Percentiles rank a stretch among this genome's conserved stretches.
Evolutionary conservation across 495 filamentous ascomycete species (phyloP).

Genomic region (Hypoxylon lenormandii): DNA sequence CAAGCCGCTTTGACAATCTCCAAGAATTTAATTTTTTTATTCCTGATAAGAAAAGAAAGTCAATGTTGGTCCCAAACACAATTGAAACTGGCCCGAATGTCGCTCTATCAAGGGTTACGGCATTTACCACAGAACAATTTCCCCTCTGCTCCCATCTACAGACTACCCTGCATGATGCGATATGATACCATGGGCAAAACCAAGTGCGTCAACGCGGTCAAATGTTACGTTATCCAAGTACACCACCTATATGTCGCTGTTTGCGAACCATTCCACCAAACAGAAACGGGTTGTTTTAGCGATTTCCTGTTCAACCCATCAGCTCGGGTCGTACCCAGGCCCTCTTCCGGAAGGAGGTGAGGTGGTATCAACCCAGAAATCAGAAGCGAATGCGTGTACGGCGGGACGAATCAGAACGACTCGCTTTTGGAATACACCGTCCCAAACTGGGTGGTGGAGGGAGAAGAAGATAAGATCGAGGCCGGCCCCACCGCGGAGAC

Average conservation of each 20-base stretch:
- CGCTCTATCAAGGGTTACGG: too few species aligned
- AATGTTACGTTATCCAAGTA: not conserved
- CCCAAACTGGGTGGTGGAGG: not conserved
- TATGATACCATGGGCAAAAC: not conserved
- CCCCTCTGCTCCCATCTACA: too few species aligned
- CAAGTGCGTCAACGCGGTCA: not conserved
- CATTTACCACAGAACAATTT: too few species aligned
- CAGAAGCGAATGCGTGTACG: slow-evolving; percentile 1
- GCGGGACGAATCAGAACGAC: slow-evolving; percentile 2
- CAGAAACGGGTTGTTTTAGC: not conserved
- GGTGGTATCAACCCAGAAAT: not conserved
- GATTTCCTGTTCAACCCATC: not conserved
- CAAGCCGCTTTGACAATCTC: too few species aligned
- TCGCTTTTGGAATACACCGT: not conserved
- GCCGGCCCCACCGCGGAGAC: not conserved
- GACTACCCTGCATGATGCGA: too few species aligned
- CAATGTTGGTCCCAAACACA: too few species aligned
- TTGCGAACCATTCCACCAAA: not conserved
- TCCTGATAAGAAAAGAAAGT: too few species aligned
- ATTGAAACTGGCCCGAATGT: too few species aligned
- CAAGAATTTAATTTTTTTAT: too few species aligned
- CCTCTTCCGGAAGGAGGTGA: slow-evolving; percentile 23
- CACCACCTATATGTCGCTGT: not conserved
- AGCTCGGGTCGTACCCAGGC: not conserved
- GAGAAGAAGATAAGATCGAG: slow-evolving; percentile 16